Conservation (phyloP, 495 filamentous ascomycete genomes). For the Aspergillus affinis region DNA sequence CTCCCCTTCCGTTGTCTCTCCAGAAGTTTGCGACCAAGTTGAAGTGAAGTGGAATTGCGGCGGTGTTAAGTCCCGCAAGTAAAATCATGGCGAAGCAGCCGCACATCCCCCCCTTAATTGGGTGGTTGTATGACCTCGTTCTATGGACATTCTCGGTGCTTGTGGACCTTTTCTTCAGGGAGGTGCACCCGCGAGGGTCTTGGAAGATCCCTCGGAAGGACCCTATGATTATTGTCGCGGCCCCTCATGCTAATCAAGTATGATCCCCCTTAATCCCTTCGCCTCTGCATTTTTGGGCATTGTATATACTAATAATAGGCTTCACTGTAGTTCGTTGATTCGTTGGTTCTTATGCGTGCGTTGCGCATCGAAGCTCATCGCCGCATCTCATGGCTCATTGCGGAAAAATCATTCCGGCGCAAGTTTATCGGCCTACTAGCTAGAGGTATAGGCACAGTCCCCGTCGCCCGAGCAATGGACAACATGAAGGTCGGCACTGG, state of each 20-base stretch:
- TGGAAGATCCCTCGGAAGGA: slow-evolving; percentile 89
- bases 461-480: slow-evolving; percentile 88
- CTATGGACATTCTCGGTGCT: slow-evolving; percentile 82
- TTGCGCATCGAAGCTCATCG: slow-evolving; percentile 81
- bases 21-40: background rate
- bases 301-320: slow-evolving; percentile 9
- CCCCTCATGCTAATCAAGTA: slow-evolving; percentile 97
- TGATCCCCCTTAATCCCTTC: slow-evolving; percentile 9
- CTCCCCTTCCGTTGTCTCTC: background rate
- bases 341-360: slow-evolving; percentile 87
- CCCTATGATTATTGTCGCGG: slow-evolving; percentile 94
- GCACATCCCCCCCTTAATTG: slow-evolving; percentile 44
- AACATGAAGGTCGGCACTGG: slow-evolving; percentile 75
- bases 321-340: slow-evolving; percentile 77
- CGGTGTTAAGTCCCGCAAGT: too few species aligned
- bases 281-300: background rate
- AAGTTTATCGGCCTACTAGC: slow-evolving; percentile 85
- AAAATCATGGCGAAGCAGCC: slow-evolving; percentile 20
- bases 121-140: slow-evolving; percentile 78
- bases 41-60: background rate
- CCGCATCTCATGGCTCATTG: slow-evolving; percentile 87
- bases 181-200: slow-evolving; percentile 89
- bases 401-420: slow-evolving; percentile 86
- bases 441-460: slow-evolving; percentile 76
- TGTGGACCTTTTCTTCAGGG: slow-evolving; percentile 94